Percentiles rank a stretch among this genome's conserved stretches.
Conservation (phyloP, 768 basidiomycete genomes). For the Psilocybe cyanescens region DNA sequence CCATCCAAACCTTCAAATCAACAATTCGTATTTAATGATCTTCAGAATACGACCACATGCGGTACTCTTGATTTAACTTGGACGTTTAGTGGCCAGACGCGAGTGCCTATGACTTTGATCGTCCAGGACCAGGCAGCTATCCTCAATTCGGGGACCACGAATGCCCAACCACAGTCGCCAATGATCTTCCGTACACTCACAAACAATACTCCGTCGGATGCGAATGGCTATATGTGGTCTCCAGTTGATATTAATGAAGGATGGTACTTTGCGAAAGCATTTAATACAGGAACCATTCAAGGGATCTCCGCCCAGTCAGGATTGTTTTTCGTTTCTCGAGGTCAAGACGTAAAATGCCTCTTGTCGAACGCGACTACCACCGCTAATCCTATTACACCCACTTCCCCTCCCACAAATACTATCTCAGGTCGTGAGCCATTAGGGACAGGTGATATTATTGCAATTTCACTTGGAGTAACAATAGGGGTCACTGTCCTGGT, state of each 20-base stretch:
- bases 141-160: background rate
- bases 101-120: slow-evolving; percentile 24
- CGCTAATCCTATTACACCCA: background rate
- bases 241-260: slow-evolving; percentile 37
- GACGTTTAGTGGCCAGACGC: slow-evolving; percentile 16
- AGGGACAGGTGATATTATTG: slow-evolving; percentile 21
- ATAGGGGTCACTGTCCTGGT: slow-evolving; percentile 21
- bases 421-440: slow-evolving; percentile 2
- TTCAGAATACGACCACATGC: slow-evolving; percentile 33
- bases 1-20: slow-evolving; percentile 3
- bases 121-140: slow-evolving; percentile 1
- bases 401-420: background rate
- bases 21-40: slow-evolving; percentile 25
- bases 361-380: background rate
- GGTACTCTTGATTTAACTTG: slow-evolving; percentile 27
- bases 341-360: slow-evolving; percentile 26
- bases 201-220: slow-evolving; percentile 26
- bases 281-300: slow-evolving; percentile 19
- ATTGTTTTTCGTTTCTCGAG: slow-evolving; percentile 33
- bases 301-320: slow-evolving; percentile 26
- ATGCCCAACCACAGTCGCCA: slow-evolving; percentile 16
- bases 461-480: slow-evolving; percentile 25
- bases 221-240: slow-evolving; percentile 28
- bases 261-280: slow-evolving; percentile 32
- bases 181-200: slow-evolving; percentile 25